Evolutionary conservation across 2,329 filamentous ascomycete genomes (phyloP).

Genomic region (Anisogramma anomala): DNA sequence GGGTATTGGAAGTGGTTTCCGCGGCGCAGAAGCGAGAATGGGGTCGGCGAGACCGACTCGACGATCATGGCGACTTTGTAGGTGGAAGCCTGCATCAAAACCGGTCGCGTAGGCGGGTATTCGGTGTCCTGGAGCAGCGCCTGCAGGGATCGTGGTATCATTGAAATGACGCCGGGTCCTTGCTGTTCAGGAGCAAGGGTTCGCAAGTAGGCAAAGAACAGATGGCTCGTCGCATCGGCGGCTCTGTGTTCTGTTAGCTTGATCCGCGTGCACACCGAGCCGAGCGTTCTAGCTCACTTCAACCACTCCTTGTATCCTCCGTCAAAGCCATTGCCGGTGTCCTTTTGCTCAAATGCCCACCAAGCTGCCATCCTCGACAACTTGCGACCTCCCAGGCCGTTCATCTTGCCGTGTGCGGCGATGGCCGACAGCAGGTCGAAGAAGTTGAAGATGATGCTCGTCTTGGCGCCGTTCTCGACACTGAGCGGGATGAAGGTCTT

Average conservation of each 20-base stretch:
- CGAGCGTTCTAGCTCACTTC: constrained; percentile 40
- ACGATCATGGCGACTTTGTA: constrained; percentile 96
- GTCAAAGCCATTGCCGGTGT: constrained; percentile 84
- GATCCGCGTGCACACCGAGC: not conserved
- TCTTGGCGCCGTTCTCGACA: constrained; percentile 74
- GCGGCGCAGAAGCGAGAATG: constrained; percentile 78
- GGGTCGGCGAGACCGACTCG: constrained; percentile 85
- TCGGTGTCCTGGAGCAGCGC: constrained; percentile 84
- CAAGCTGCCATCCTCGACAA: constrained; percentile 90
- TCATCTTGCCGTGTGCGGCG: constrained; percentile 84
- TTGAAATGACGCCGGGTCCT: constrained; percentile 65
- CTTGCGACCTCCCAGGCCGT: constrained; percentile 86
- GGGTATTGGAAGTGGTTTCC: constrained; percentile 94
- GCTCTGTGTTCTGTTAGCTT: constrained; percentile 48
- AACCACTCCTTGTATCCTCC: constrained; percentile 86
- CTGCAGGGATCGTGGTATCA: constrained; percentile 81
- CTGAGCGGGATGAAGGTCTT: constrained; percentile 92
- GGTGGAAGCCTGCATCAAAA: constrained; percentile 66
- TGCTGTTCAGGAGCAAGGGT: constrained; percentile 70
- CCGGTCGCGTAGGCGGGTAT: constrained; percentile 74
- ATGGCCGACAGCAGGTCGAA: constrained; percentile 87
- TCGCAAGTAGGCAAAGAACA: constrained; percentile 95
- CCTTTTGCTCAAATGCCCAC: constrained; percentile 94
- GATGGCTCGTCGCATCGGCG: constrained; percentile 87
- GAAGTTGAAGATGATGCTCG: constrained; percentile 88